Percentiles rank a stretch among this genome's conserved stretches.
These are phyloP conservation scores for Cotoneaster glaucophyllus DNA, from an alignment of 306 rosid genomes.

Conservation along the genomic window DNA sequence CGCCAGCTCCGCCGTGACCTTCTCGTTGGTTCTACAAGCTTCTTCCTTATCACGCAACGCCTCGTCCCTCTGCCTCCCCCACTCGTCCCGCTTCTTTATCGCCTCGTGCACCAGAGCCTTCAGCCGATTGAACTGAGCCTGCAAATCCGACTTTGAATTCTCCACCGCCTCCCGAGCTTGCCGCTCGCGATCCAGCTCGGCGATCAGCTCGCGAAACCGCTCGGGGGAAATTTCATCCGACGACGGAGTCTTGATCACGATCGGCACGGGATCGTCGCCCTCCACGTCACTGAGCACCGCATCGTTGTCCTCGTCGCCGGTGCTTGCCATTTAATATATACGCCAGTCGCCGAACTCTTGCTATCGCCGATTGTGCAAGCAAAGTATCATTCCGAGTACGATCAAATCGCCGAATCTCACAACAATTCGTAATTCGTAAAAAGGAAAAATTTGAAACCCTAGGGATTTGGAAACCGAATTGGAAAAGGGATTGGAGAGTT, in stretches of 20 bases:
- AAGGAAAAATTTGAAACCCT: constrained; percentile 13
- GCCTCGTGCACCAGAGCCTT: constrained; percentile 83
- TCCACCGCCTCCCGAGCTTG: constrained; percentile 69
- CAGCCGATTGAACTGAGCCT: constrained; percentile 56
- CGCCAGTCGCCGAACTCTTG: not conserved
- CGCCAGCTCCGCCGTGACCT: constrained; percentile 42
- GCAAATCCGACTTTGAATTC: constrained; percentile 62
- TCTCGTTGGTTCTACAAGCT: constrained; percentile 32
- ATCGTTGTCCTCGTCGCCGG: constrained; percentile 58
- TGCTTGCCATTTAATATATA: constrained; percentile 48
- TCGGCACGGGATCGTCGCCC: constrained; percentile 56
- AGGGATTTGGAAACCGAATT: not conserved
- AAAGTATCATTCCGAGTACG: constrained; percentile 6
- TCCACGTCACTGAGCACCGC: constrained; percentile 95
- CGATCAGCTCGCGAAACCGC: constrained; percentile 50
- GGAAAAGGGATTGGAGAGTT: not conserved
- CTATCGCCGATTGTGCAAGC: constrained; percentile 22
- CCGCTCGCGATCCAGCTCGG: constrained; percentile 86
- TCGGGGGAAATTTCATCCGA: constrained; percentile 61
- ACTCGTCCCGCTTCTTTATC: constrained; percentile 76
- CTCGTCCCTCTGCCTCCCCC: constrained; percentile 63
- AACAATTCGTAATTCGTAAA: not conserved
- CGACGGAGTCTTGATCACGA: constrained; percentile 20
- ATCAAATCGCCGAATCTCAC: not conserved
- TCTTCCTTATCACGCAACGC: constrained; percentile 78